A percentile compares a stretch with the other conserved stretches of the same genome.
phyloP scores from a whole-genome alignment of 148 eudicot species.

The Spergularia marina region DNA sequence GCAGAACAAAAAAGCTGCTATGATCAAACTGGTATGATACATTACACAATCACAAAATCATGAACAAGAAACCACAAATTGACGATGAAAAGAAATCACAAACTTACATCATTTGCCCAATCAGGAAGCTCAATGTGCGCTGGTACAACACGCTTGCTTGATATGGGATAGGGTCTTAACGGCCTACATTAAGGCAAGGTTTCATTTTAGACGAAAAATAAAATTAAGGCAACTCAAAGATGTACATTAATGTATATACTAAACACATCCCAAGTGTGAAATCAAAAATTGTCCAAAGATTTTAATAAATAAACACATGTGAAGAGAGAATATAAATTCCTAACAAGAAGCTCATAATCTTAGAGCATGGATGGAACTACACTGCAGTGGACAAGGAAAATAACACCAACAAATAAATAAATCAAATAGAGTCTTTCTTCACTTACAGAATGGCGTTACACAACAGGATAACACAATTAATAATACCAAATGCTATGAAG shows the following conservation, averaged over 20 bases:
- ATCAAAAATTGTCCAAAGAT: no score
- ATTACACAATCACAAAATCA: neutral
- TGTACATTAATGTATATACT: neutral
- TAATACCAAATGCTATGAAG: constrained; percentile 12
- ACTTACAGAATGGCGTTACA: neutral
- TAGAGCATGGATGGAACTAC: neutral
- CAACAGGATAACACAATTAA: neutral
- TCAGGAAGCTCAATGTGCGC: constrained; percentile 73
- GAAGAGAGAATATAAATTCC: neutral
- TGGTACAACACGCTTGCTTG: constrained; percentile 64
- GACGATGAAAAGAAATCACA: neutral
- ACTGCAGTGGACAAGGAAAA: neutral
- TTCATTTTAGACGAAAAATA: constrained; percentile 12
- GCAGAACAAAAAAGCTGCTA: constrained; percentile 1
- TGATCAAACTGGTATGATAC: neutral
- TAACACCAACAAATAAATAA: no score
- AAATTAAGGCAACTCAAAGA: constrained; percentile 1
- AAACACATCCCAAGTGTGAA: neutral
- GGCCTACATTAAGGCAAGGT: constrained; percentile 42
- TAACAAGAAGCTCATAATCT: neutral
- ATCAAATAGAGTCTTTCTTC: neutral
- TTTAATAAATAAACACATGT: no score
- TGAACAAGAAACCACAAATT: neutral
- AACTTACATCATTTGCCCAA: constrained; percentile 88
- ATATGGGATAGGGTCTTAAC: constrained; percentile 76